A percentile compares a stretch with the other conserved stretches of the same genome.
phyloP scores from a whole-genome alignment of 148 eudicot genomes.

The Amaranthus cruentus region DNA sequence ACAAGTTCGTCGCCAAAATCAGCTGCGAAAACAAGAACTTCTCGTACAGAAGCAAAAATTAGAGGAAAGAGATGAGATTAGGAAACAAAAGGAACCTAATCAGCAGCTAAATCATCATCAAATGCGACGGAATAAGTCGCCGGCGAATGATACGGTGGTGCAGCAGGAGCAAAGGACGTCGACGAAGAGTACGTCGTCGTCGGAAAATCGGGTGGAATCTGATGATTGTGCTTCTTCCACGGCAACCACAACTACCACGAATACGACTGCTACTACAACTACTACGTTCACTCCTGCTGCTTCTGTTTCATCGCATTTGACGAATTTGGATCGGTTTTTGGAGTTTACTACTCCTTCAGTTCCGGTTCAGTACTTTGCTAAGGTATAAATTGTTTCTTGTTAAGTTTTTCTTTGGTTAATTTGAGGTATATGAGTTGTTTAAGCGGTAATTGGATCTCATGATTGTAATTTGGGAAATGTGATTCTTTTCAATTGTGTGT shows the following conservation, averaged over 20 bases:
- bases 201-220: slow-evolving; percentile 33
- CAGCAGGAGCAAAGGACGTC: not conserved
- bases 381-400: slow-evolving; percentile 34
- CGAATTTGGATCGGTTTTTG: slow-evolving; percentile 82
- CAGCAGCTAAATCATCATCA: too few species aligned
- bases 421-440: not conserved
- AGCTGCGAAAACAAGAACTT: slow-evolving; percentile 30
- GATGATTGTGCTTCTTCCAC: slow-evolving; percentile 37
- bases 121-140: not conserved
- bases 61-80: slow-evolving; percentile 22
- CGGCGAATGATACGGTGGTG: not conserved
- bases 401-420: not conserved
- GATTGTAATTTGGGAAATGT: not conserved
- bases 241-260: not conserved
- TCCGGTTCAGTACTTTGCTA: slow-evolving; percentile 57
- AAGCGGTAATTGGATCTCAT: not conserved
- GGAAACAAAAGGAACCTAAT: slow-evolving; percentile 5
- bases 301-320: slow-evolving; percentile 27
- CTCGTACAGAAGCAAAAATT: slow-evolving; percentile 9
- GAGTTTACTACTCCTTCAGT: slow-evolving; percentile 75
- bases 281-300: slow-evolving; percentile 19
- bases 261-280: not conserved
- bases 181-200: slow-evolving; percentile 11
- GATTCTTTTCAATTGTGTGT: not conserved
- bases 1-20: slow-evolving; percentile 51